phyloP scores from a whole-genome alignment of 306 rosid species.

The Quercus gilva region DNA sequence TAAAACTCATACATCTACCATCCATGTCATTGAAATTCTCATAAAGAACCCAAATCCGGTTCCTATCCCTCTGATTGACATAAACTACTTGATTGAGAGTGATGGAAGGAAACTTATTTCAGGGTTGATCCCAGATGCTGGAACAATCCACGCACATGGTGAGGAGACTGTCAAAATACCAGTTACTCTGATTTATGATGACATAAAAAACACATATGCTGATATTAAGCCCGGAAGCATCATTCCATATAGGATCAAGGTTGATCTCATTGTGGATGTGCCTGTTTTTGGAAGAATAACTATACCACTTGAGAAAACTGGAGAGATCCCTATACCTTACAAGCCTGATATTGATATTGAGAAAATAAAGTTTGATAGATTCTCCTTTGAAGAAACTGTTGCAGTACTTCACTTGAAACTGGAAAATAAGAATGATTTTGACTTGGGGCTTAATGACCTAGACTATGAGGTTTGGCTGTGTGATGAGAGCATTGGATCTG shows the following conservation, averaged over 20 bases:
- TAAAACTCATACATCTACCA: too few species aligned
- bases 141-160: constrained; percentile 82
- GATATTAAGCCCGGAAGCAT: constrained; percentile 84
- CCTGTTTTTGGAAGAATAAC: constrained; percentile 86
- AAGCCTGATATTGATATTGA: constrained; percentile 93
- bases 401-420: constrained; percentile 83
- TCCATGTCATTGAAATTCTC: constrained; percentile 81
- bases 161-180: constrained; percentile 84
- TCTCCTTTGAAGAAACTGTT: constrained; percentile 85
- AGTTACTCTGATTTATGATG: constrained; percentile 64
- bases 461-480: constrained; percentile 89
- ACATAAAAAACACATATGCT: constrained; percentile 67
- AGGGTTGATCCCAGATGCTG: constrained; percentile 92
- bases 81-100: constrained; percentile 80
- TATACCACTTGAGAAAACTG: constrained; percentile 82
- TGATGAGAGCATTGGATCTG: constrained; percentile 74
- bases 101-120: constrained; percentile 86
- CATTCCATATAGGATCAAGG: constrained; percentile 76
- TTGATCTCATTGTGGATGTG: constrained; percentile 81
- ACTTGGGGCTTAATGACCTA: constrained; percentile 63
- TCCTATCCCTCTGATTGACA: constrained; percentile 86
- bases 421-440: constrained; percentile 95
- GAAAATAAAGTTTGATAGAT: constrained; percentile 65
- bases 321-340: constrained; percentile 93
- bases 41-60: constrained; percentile 89